Conservation (phyloP, 192 early-diverging fungal genomes). For the Haplosporangium gracile region DNA sequence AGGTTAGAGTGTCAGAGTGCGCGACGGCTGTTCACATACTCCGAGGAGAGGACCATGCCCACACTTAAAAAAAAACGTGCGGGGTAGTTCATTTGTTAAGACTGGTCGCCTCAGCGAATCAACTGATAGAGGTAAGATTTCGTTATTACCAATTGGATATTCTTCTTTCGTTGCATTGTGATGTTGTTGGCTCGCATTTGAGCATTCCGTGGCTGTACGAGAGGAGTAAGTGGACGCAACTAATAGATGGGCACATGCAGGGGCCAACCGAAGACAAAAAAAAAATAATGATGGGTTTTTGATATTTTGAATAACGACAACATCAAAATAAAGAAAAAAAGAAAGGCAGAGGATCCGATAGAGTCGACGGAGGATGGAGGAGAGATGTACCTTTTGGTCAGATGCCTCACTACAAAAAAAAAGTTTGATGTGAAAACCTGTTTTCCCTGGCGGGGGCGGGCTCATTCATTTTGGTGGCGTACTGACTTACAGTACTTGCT, state of each 20-base stretch:
- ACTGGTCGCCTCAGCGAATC: neutral
- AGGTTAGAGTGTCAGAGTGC: neutral
- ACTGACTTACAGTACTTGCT: neutral
- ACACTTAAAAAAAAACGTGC: neutral
- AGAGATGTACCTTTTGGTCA: neutral
- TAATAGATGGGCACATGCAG: constrained; percentile 4
- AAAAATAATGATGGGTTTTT: neutral
- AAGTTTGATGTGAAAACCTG: neutral
- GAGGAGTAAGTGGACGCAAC: neutral
- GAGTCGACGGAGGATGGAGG: neutral
- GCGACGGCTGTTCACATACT: neutral
- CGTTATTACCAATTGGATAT: neutral
- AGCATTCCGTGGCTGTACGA: constrained; percentile 5
- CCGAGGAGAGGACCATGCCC: neutral
- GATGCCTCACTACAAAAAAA: neutral
- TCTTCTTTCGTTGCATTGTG: neutral
- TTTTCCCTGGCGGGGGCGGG: neutral
- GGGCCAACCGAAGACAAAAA: neutral
- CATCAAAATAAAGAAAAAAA: neutral
- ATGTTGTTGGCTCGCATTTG: neutral
- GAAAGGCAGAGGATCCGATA: neutral
- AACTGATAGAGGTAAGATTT: neutral
- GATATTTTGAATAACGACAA: neutral
- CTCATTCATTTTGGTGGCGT: neutral
- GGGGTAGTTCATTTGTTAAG: neutral